Percentiles rank a stretch among this genome's conserved stretches.
Evolutionary conservation across 306 rosid genomes (phyloP).

Genomic region (Cercis canadensis): DNA sequence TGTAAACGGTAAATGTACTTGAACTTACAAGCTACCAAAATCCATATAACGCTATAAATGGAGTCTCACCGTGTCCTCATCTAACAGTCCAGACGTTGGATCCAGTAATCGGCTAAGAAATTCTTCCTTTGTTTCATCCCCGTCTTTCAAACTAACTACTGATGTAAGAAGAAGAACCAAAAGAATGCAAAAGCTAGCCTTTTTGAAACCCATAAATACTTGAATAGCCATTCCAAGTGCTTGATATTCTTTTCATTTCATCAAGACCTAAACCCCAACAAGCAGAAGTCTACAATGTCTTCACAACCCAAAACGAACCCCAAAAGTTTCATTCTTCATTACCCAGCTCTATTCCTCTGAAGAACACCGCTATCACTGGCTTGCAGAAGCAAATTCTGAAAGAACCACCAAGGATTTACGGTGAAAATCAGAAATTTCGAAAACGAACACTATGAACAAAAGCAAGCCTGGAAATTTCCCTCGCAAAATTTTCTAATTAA

Average conservation of each 20-base stretch:
- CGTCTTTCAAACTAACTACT: constrained; percentile 48
- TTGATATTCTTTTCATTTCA: constrained; percentile 58
- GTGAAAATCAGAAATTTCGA: constrained; percentile 34
- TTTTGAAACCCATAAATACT: constrained; percentile 56
- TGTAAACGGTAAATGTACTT: no score
- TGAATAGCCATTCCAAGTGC: constrained; percentile 53
- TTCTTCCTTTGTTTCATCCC: constrained; percentile 49
- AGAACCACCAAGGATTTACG: constrained; percentile 45
- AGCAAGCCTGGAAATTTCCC: constrained; percentile 20
- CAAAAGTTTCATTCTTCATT: constrained; percentile 39
- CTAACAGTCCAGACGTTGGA: constrained; percentile 57
- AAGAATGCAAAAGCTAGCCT: constrained; percentile 59
- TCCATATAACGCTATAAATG: no score
- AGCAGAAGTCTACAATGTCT: constrained; percentile 49
- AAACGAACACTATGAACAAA: constrained; percentile 25
- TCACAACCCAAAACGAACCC: constrained; percentile 40
- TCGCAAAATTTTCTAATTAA: constrained; percentile 33
- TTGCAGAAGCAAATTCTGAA: constrained; percentile 32
- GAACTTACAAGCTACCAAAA: no score
- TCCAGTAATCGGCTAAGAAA: constrained; percentile 60
- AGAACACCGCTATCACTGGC: constrained; percentile 32
- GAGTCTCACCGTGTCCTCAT: constrained; percentile 70
- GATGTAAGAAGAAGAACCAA: constrained; percentile 54
- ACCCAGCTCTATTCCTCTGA: constrained; percentile 39
- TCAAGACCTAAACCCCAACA: constrained; percentile 49